Base-by-base conservation (phyloP, 148 eudicot genomes). In the Salicornia ramosissima region DNA sequence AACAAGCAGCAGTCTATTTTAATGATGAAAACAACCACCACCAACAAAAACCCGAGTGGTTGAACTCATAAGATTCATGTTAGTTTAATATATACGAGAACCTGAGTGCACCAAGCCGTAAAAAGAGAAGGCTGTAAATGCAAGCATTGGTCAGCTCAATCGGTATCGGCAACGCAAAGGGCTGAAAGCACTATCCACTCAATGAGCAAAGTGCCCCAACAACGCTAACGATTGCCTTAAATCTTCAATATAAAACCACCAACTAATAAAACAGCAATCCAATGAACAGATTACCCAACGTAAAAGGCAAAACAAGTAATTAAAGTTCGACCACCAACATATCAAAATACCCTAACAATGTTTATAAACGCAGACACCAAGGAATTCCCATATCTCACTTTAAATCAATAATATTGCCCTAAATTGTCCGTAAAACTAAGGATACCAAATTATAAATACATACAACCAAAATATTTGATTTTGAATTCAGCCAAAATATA, bases 91-190 rank as follows among this genome's bases (percentile, higher is more conserved):
- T 61, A 5, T 64, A 40, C n/a, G 77, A 76, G 82, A 71, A 74
- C 78, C 70, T 70, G 75, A 79, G 71, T 79, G 71, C 78, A 79
- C 75, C 8, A 75, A 51, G 72, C 65, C 67, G 61, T 31, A 6
- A 0, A 54, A 34, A 62, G 26, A 3, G n/a, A 45, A 6, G 40
- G 65, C 75, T 40, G 52, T 21, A 15, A n/a, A 40, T 40, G 66
- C 66, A 62, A 62, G 66, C 49, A 62, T 36, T 62, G 66, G 47
- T 62, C 34, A 12, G 66, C 47, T 40, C 49, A 62, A 6, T 40
- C 3, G 3, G 19, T 62, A 4, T 62, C 18, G 66, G 66, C 66
- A 62, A 22, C 50, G 49, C 30, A 62, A 62, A 62, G 66, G 66
- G 66, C 47, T 62, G 66, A 40, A 62, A 22, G 49, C 28, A 62